A percentile compares a stretch with the other conserved stretches of the same genome.
Evolutionary conservation across 768 basidiomycete genomes (phyloP).

Genomic region (Rhizopogon vesiculosus): DNA sequence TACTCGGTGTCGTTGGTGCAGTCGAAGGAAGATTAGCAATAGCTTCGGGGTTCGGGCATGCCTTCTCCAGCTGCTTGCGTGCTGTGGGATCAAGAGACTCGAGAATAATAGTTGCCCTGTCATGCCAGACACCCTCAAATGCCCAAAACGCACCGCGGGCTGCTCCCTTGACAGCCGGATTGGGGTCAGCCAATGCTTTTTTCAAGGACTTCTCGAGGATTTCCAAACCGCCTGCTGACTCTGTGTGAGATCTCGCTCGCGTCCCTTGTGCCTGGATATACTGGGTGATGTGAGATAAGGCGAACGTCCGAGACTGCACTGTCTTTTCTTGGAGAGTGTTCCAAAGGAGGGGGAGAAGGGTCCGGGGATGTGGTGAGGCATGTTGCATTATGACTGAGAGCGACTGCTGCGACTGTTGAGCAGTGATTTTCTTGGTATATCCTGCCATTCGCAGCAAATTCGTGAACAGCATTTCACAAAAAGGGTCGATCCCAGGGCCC

Average conservation of each 20-base stretch:
- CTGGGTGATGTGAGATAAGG: conserved; percentile 63
- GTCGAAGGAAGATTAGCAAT: conserved; percentile 34
- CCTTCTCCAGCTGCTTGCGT: conserved; percentile 84
- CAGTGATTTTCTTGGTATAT: conserved; percentile 89
- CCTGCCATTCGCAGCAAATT: conserved; percentile 82
- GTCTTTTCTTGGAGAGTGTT: conserved; percentile 75
- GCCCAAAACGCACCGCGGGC: conserved; percentile 77
- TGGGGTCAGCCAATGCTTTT: conserved; percentile 72
- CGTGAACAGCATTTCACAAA: conserved; percentile 72
- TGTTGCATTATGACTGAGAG: conserved; percentile 64
- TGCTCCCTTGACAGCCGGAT: conserved; percentile 71
- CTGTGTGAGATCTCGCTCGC: conserved; percentile 61
- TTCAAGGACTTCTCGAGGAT: conserved; percentile 69
- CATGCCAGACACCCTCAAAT: conserved; percentile 72
- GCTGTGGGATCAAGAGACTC: conserved; percentile 62
- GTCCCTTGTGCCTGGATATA: conserved; percentile 72
- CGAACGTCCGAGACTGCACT: conserved; percentile 65
- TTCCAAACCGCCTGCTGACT: conserved; percentile 64
- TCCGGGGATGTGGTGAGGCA: conserved; percentile 66
- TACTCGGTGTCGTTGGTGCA: conserved; percentile 43
- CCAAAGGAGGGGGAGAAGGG: conserved; percentile 65
- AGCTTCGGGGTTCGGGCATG: conserved; percentile 57
- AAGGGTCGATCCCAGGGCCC: conserved; percentile 66
- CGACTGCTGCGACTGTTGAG: conserved; percentile 76
- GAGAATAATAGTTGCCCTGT: conserved; percentile 58